A percentile compares a stretch with the other conserved stretches of the same genome.
Conservation (phyloP, 1,284 basidiomycete genomes). For the Megacollybia platyphylla region DNA sequence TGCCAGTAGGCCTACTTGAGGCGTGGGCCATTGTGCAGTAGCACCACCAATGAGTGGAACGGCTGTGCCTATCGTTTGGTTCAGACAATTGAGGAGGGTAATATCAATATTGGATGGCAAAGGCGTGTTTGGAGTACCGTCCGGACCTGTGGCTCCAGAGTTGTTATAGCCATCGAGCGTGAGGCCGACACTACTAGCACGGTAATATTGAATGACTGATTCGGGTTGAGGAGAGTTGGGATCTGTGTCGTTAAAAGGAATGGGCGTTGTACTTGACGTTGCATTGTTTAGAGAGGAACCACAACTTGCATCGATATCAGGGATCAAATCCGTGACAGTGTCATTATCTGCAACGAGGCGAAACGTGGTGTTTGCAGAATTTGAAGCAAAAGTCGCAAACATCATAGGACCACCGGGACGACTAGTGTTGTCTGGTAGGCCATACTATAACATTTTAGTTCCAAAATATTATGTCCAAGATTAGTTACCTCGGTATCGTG, state of each 20-base stretch:
- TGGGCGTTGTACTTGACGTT: conserved; percentile 1
- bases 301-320: conserved; percentile 33
- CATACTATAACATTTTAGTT: conserved; percentile 29
- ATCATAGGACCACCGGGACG: conserved; percentile 47
- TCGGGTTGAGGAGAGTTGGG: conserved; percentile 3
- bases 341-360: conserved; percentile 45
- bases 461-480: background rate
- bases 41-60: conserved; percentile 27
- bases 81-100: conserved; percentile 37
- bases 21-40: background rate
- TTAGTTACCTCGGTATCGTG: conserved; percentile 24
- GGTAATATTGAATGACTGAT: conserved; percentile 32
- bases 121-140: conserved; percentile 30
- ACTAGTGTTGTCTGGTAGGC: conserved; percentile 31
- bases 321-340: conserved; percentile 36
- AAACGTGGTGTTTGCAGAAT: conserved; percentile 32
- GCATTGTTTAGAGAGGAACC: conserved; percentile 13
- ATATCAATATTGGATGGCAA: conserved; percentile 30
- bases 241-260: conserved; percentile 3
- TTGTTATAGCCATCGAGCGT: conserved; percentile 57
- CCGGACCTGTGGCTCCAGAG: conserved; percentile 27
- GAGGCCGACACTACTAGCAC: conserved; percentile 40
- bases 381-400: conserved; percentile 36
- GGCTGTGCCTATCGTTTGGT: conserved; percentile 39
- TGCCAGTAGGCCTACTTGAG: conserved; percentile 5